Percentiles rank a stretch among this genome's conserved stretches.
Conservation (phyloP, 352 stramenopile genomes). For the Phytopythium litorale region DNA sequence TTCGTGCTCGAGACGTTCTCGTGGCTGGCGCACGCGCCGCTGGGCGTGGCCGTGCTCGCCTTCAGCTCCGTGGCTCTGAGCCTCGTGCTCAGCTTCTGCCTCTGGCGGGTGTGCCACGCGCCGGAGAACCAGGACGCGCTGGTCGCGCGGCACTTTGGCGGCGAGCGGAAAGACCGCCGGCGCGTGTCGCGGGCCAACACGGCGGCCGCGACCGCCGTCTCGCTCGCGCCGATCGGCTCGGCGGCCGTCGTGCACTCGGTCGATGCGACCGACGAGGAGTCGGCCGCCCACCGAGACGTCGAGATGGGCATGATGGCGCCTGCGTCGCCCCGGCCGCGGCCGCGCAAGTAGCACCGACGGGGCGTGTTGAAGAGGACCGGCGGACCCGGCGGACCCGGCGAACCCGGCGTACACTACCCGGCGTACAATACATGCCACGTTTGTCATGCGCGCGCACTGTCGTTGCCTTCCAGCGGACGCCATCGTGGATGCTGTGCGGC, state of each 20-base stretch:
- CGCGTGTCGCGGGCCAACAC: not conserved
- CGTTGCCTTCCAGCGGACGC: not conserved
- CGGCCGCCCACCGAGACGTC: not conserved
- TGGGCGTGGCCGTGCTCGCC: constrained; percentile 46
- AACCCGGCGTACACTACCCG: not conserved
- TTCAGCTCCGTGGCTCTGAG: constrained; percentile 33
- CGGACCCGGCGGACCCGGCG: too few species aligned
- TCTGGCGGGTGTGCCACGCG: constrained; percentile 49
- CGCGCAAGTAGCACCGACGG: not conserved
- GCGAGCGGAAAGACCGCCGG: not conserved
- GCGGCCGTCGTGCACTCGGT: constrained; percentile 2
- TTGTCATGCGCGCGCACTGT: too few species aligned
- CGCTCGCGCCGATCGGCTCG: constrained; percentile 1
- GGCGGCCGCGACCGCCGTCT: not conserved
- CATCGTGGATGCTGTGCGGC: not conserved
- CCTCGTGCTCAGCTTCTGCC: constrained; percentile 39
- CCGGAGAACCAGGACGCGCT: constrained; percentile 68
- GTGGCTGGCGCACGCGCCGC: constrained; percentile 45
- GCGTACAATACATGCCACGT: not conserved
- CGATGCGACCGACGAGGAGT: not conserved
- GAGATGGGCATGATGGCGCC: constrained; percentile 7
- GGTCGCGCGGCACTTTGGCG: constrained; percentile 18
- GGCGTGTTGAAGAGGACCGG: not conserved
- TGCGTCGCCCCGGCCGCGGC: not conserved
- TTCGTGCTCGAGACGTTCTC: constrained; percentile 40